Conservation (phyloP, 1,139 yeast genomes). For the Nakaseomyces sp. region DNA sequence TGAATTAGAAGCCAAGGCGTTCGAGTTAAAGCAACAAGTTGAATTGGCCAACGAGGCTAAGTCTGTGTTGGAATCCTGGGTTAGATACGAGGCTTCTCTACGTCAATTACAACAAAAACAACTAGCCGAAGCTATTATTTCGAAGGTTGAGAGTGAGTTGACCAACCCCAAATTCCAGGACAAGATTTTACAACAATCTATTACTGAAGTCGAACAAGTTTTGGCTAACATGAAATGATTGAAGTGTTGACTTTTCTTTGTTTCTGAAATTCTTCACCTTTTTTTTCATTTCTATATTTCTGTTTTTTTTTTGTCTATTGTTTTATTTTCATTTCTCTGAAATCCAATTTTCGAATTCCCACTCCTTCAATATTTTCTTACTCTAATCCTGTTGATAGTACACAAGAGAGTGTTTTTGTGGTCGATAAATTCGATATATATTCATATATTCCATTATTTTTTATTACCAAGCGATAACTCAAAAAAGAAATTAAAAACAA, state of each 20-base stretch:
- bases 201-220: slow-evolving; percentile 83
- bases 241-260: neutral
- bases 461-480: no score
- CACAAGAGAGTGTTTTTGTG: neutral
- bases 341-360: neutral
- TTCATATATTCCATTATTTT: neutral
- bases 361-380: neutral
- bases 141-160: slow-evolving; percentile 81
- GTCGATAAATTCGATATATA: slow-evolving; percentile 1
- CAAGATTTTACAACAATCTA: slow-evolving; percentile 79
- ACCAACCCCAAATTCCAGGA: slow-evolving; percentile 90
- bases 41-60: slow-evolving; percentile 86
- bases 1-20: slow-evolving; percentile 85
- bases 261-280: neutral
- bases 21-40: slow-evolving; percentile 85
- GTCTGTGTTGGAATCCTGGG: slow-evolving; percentile 96
- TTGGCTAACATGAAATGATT: slow-evolving; percentile 37
- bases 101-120: slow-evolving; percentile 95
- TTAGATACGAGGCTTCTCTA: slow-evolving; percentile 92
- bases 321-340: neutral
- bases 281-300: neutral
- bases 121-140: slow-evolving; percentile 74
- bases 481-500: neutral
- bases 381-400: neutral
- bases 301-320: neutral